A percentile compares a stretch with the other conserved stretches of the same genome.
These are phyloP conservation scores for Combretum micranthum DNA, from an alignment of 345 rosid genomes.

Conservation along the genomic window DNA sequence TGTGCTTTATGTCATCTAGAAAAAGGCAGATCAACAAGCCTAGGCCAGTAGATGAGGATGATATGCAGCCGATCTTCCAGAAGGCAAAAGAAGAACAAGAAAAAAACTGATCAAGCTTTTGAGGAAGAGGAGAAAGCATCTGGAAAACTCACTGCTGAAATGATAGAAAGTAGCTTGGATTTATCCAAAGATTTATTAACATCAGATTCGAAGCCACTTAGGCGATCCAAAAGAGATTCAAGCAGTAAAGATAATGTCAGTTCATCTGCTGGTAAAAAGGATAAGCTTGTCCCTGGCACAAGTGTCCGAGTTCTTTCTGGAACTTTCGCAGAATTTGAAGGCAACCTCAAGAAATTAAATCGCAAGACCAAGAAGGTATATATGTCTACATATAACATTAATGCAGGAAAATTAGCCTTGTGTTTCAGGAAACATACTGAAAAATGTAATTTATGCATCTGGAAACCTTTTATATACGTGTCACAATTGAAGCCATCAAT, in stretches of 20 bases:
- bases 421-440: not conserved
- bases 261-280: slow-evolving; percentile 18
- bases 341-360: slow-evolving; percentile 63
- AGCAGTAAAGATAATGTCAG: slow-evolving; percentile 10
- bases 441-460: not conserved
- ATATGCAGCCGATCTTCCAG: slow-evolving; percentile 60
- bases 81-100: slow-evolving; percentile 77
- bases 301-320: slow-evolving; percentile 72
- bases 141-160: slow-evolving; percentile 18
- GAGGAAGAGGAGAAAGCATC: slow-evolving; percentile 35
- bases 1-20: slow-evolving; percentile 23
- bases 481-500: not conserved
- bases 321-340: slow-evolving; percentile 63
- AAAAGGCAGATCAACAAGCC: slow-evolving; percentile 72
- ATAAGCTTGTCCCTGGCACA: slow-evolving; percentile 51
- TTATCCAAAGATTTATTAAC: slow-evolving; percentile 13
- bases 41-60: slow-evolving; percentile 58
- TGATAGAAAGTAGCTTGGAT: slow-evolving; percentile 23
- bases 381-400: not conserved
- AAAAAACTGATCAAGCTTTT: slow-evolving; percentile 55
- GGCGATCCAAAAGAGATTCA: slow-evolving; percentile 24
- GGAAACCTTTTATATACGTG: not conserved
- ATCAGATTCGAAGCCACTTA: slow-evolving; percentile 32
- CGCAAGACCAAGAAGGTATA: slow-evolving; percentile 77
- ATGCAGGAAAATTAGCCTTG: not conserved